phyloP scores from a whole-genome alignment of 2,329 filamentous ascomycete species.

The Colletotrichum godetiae region DNA sequence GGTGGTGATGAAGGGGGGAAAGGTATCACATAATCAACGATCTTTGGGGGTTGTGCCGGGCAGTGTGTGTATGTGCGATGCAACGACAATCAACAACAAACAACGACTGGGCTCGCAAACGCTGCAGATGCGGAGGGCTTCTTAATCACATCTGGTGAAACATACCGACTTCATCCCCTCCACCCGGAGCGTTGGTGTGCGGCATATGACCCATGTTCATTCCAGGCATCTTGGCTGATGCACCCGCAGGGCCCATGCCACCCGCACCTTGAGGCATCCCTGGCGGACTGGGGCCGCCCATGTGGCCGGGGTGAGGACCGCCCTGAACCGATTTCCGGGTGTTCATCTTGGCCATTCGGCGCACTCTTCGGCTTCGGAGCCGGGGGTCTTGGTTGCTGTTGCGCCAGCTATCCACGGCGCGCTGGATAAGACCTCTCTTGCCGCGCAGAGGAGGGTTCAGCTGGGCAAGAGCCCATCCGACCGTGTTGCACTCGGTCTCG shows the following conservation, averaged over 20 bases:
- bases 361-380: constrained; percentile 88
- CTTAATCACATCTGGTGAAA: constrained; percentile 88
- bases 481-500: constrained; percentile 98
- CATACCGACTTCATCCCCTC: constrained; percentile 95
- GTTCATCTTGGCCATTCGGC: constrained; percentile 96
- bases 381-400: constrained; percentile 98
- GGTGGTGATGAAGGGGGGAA: constrained; percentile 36
- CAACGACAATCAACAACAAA: constrained; percentile 39
- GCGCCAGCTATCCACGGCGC: constrained; percentile 97
- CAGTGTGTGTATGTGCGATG: constrained; percentile 38
- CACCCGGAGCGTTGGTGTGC: constrained; percentile 75
- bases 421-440: constrained; percentile 94
- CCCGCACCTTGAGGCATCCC: constrained; percentile 72
- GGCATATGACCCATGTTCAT: constrained; percentile 78
- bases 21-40: constrained; percentile 47
- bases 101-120: constrained; percentile 39
- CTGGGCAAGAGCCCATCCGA: constrained; percentile 98
- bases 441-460: constrained; percentile 91
- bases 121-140: constrained; percentile 51
- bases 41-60: constrained; percentile 35
- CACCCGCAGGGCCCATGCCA: constrained; percentile 69
- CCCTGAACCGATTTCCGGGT: constrained; percentile 79
- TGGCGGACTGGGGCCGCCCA: constrained; percentile 75
- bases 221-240: constrained; percentile 72
- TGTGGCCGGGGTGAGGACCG: constrained; percentile 70